Evolutionary conservation across 768 basidiomycete genomes (phyloP).

Genomic region (Russula lepida): DNA sequence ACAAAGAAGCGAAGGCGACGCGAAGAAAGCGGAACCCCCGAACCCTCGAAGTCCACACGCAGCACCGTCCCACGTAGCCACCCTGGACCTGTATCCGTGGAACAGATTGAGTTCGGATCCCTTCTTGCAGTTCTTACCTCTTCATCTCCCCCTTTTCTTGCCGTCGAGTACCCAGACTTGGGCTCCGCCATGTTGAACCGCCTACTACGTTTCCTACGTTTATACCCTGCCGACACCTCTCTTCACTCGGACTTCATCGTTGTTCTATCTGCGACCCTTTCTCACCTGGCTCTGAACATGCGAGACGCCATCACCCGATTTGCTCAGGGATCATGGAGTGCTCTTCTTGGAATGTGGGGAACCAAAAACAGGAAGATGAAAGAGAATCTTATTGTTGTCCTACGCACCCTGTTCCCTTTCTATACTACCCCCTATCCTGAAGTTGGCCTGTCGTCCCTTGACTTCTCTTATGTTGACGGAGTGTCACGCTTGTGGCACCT

Average conservation of each 20-base stretch:
- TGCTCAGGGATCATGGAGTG: conserved; percentile 54
- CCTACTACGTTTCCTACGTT: conserved; percentile 52
- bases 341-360: conserved; percentile 63
- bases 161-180: conserved; percentile 33
- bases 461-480: conserved; percentile 38
- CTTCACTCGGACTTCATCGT: conserved; percentile 69
- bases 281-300: conserved; percentile 71
- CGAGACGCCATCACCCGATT: conserved; percentile 50
- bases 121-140: conserved; percentile 53
- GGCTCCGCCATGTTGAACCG: conserved; percentile 49
- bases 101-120: conserved; percentile 65
- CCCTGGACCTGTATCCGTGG: conserved; percentile 33
- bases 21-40: conserved; percentile 8
- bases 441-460: conserved; percentile 21
- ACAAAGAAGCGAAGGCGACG: conserved; percentile 33
- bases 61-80: conserved; percentile 17
- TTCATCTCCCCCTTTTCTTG: conserved; percentile 49
- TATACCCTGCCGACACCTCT: conserved; percentile 66
- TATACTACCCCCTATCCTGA: conserved; percentile 32
- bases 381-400: conserved; percentile 67
- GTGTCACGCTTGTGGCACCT: conserved; percentile 46
- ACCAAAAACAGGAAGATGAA: conserved; percentile 71
- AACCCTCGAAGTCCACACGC: conserved; percentile 6
- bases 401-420: conserved; percentile 68
- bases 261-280: conserved; percentile 59